These are phyloP conservation scores for Monilinia fructigena DNA, from an alignment of 2,329 filamentous ascomycete genomes.

Conservation along the genomic window DNA sequence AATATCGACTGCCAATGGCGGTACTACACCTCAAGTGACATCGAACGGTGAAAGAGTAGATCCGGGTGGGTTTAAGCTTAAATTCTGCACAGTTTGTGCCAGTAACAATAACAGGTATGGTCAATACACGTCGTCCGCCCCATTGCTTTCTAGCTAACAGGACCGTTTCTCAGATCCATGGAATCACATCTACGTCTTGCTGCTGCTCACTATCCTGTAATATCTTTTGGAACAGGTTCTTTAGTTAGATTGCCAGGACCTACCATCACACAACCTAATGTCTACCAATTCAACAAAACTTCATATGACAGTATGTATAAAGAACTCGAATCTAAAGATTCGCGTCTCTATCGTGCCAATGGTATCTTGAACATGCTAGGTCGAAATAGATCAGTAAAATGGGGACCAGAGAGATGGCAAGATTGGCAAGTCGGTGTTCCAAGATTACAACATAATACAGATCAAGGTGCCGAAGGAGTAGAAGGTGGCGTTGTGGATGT, in stretches of 20 bases:
- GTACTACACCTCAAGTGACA: constrained; percentile 20
- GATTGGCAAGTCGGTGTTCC: constrained; percentile 92
- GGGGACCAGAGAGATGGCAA: constrained; percentile 95
- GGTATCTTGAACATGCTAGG: constrained; percentile 95
- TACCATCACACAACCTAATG: constrained; percentile 88
- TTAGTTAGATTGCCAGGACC: constrained; percentile 91
- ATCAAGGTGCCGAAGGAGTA: constrained; percentile 76
- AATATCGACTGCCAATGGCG: constrained; percentile 27
- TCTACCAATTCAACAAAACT: constrained; percentile 96
- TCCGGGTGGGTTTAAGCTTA: constrained; percentile 72
- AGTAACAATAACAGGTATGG: constrained; percentile 92
- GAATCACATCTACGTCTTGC: constrained; percentile 95
- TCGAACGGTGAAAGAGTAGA: constrained; percentile 34
- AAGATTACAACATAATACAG: constrained; percentile 69
- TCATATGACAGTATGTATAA: constrained; percentile 94
- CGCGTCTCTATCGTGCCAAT: constrained; percentile 83
- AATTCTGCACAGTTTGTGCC: constrained; percentile 98
- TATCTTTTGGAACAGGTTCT: constrained; percentile 95
- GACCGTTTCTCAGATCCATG: constrained; percentile 68
- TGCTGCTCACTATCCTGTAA: constrained; percentile 84
- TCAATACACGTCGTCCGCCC: constrained; percentile 14
- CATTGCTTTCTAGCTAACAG: neutral
- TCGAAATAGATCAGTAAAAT: constrained; percentile 88
- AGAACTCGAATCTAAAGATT: constrained; percentile 83
- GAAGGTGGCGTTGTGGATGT: constrained; percentile 90